These are phyloP conservation scores for Phytophthora cactorum DNA, from an alignment of 352 stramenopile genomes.

Conservation along the genomic window DNA sequence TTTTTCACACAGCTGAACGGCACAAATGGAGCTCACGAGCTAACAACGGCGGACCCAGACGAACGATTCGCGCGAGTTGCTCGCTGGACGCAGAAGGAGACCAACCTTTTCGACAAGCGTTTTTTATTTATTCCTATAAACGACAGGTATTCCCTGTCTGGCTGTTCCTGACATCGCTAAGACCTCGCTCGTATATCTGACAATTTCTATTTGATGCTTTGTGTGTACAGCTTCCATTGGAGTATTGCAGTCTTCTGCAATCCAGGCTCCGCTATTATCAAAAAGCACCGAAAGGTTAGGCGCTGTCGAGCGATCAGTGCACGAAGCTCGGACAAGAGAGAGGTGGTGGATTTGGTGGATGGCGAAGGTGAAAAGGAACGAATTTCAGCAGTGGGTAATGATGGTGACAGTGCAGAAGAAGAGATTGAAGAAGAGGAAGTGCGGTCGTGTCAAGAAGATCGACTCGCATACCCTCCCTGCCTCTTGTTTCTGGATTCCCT, in stretches of 20 bases:
- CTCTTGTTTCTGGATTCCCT: slow-evolving; percentile 96
- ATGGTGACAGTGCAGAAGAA: slow-evolving; percentile 24
- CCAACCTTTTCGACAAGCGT: slow-evolving; percentile 84
- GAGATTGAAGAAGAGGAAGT: slow-evolving; percentile 63
- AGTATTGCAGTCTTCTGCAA: slow-evolving; percentile 89
- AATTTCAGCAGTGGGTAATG: background rate
- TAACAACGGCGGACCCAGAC: slow-evolving; percentile 35
- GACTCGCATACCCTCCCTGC: slow-evolving; percentile 61
- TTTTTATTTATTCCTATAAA: slow-evolving; percentile 93
- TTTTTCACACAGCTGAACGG: slow-evolving; percentile 94
- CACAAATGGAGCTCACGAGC: slow-evolving; percentile 37
- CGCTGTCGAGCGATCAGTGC: background rate
- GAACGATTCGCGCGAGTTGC: slow-evolving; percentile 64
- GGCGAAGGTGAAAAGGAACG: slow-evolving; percentile 5
- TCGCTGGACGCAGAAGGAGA: slow-evolving; percentile 86
- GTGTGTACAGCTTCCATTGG: slow-evolving; percentile 83
- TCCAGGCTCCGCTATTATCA: slow-evolving; percentile 71
- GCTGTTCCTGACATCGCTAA: background rate
- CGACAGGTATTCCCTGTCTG: slow-evolving; percentile 55
- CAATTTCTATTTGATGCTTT: slow-evolving; percentile 2
- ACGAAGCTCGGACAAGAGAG: slow-evolving; percentile 6
- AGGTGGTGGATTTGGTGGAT: slow-evolving; percentile 50
- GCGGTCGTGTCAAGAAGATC: slow-evolving; percentile 38
- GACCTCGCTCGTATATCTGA: background rate
- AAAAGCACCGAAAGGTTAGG: slow-evolving; percentile 45